Base-by-base conservation (phyloP, 2,329 filamentous ascomycete species). In the Fusarium sp. region DNA sequence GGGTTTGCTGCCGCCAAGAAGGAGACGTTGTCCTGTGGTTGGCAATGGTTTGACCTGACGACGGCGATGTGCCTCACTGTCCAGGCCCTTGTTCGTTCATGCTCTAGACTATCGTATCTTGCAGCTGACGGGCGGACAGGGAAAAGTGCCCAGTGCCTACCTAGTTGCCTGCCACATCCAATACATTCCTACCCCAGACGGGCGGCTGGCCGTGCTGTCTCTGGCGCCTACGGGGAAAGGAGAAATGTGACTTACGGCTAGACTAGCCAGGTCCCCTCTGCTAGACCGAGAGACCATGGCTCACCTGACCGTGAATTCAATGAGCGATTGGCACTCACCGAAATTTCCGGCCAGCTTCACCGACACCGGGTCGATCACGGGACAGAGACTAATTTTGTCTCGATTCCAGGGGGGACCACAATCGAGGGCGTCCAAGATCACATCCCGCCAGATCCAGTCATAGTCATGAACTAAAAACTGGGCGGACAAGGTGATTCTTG, bases 341-440 rank as follows among this genome's bases (percentile, higher is more conserved):
- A 78, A 77, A 69, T 60, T 73, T 77, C 66, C 64, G 69, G 73
- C 59, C 74, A 65, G 52, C 70, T 74, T 78, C 67, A 65, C 72
- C 64, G 62, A 76, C 72, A 68, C 72, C 62, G 67, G 70, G 61
- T 27, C 64, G 72, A 71, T 78, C 76, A 78, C 76, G 73, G 60
- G 76, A 69, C 69, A 31, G 34, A 62, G 16, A 66, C 47, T 77
- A 74, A 71, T 67, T 67, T 52, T 60, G 62, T 69, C 70, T 67
- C 40, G 70, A 68, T 68, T 62, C 59, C 59, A 50, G 70, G 59
- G 66, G 72, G 42, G 9, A n/a, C n/a, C 29, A 52, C 31, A 73
- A 73, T 69, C 61, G 34, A 67, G 62, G 38, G 42, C 63, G 18
- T 52, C 27, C n/a, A 35, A 66, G 50, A 66, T 72, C 71, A 52